Base-by-base conservation (phyloP, 2,329 filamentous ascomycete species). In the Exophiala bonariae region DNA sequence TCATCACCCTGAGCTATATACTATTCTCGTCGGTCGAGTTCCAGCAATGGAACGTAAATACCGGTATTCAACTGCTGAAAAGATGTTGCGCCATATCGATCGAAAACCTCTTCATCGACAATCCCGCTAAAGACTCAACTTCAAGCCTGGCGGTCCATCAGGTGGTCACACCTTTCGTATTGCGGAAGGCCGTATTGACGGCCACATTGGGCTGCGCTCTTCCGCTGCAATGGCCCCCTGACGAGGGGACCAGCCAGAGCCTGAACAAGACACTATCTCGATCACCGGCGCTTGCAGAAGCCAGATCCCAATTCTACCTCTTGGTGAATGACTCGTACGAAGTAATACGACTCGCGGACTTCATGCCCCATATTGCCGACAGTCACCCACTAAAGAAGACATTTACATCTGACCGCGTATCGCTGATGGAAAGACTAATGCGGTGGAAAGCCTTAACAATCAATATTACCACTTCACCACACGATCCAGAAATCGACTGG, bases 11-110 rank as follows among this genome's bases (percentile, higher is more conserved):
- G 39, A 55, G 49, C 35, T 56, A 44, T 33, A 47, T 54, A 17
- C 40, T 56, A 16, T 56, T 56, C 20, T 44, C 54, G 14, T 46
- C 47, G 2, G 48, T 49, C 23, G 54, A 56, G 40, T 51, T 49
- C 30, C 54, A 56, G 19, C 54, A 56, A 42, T 22, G 45, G 31
- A 49, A 56, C 32, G 33, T 50, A 28, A 36, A 39, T 9, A 42
- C 45, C 18, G 54, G 47, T 17, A 39, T n/a, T 11, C 38, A 44
- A 10, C 22, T 54, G 18, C 17, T 56, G 20, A 41, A 43, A 34
- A 36, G 11, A 28, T 44, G 41, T 26, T 49, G 33, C 31, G 20
- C 32, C 11, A 41, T 52, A 20, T 36, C 51, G 20, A 41, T 20
- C n/a, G 23, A 33, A 5, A 51, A 44, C 37, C 38, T 52, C n/a